Percentiles rank a stretch among this genome's conserved stretches.
phyloP scores from a whole-genome alignment of 192 early-diverging fungal species.

The Linnemannia elongata region DNA sequence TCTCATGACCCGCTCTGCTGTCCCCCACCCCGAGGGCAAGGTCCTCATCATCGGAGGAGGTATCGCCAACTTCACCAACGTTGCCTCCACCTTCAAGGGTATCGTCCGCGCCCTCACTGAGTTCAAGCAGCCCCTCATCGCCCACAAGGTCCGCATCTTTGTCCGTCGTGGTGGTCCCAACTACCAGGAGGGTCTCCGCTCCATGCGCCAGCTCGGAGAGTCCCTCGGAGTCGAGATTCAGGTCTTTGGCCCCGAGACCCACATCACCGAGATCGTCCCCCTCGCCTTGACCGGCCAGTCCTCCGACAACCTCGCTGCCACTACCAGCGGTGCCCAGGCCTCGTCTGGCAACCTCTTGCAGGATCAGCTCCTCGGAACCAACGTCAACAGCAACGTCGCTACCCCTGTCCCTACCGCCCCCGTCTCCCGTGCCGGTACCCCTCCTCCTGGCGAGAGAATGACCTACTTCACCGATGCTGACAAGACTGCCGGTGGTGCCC shows the following conservation, averaged over 20 bases:
- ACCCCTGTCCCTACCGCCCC: slow-evolving; percentile 29
- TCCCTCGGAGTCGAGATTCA: slow-evolving; percentile 92
- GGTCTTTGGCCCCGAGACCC: slow-evolving; percentile 96
- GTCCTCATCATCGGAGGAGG: slow-evolving; percentile 98
- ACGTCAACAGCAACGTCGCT: slow-evolving; percentile 3
- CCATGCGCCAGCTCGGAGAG: slow-evolving; percentile 93
- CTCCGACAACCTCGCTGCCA: slow-evolving; percentile 58
- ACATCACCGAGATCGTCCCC: slow-evolving; percentile 97
- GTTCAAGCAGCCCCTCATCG: slow-evolving; percentile 88
- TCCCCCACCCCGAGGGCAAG: slow-evolving; percentile 90
- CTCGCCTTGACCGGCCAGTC: slow-evolving; percentile 81
- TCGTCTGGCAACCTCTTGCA: slow-evolving; percentile 68
- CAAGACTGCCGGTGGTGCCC: not conserved
- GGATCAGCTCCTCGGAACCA: slow-evolving; percentile 65
- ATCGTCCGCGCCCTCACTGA: slow-evolving; percentile 94
- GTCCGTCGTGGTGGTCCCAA: slow-evolving; percentile 98
- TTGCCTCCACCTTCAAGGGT: slow-evolving; percentile 98
- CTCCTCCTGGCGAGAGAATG: slow-evolving; percentile 62
- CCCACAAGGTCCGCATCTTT: slow-evolving; percentile 91
- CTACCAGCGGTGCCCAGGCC: slow-evolving; percentile 46
- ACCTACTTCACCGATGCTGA: slow-evolving; percentile 68
- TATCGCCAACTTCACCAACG: slow-evolving; percentile 99
- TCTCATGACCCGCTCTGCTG: slow-evolving; percentile 91
- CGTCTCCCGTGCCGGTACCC: slow-evolving; percentile 45
- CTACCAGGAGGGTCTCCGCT: slow-evolving; percentile 97